Percentiles rank a stretch among this genome's conserved stretches.
Conservation (phyloP, 306 rosid species). For the Hippophae gyantsensis region DNA sequence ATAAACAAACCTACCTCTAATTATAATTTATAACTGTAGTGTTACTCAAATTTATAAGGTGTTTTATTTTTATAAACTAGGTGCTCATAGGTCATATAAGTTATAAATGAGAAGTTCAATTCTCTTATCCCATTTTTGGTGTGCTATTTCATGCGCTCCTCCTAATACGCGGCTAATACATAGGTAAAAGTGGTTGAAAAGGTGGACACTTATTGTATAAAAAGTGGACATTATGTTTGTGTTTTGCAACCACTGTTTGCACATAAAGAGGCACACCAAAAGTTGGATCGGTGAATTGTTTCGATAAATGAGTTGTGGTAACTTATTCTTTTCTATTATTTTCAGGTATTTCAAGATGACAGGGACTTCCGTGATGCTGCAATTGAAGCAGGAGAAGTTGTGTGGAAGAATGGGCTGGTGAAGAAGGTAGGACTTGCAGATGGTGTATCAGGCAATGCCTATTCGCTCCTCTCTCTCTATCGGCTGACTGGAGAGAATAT, state of each 20-base stretch:
- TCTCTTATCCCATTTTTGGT: too few species aligned
- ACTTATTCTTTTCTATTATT: neutral
- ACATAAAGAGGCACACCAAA: neutral
- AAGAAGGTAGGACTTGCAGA: conserved; percentile 82
- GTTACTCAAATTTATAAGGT: too few species aligned
- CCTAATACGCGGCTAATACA: too few species aligned
- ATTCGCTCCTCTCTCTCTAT: conserved; percentile 63
- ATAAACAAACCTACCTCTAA: too few species aligned
- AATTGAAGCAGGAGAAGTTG: conserved; percentile 95
- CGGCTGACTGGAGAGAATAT: conserved; percentile 54
- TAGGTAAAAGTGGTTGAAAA: too few species aligned
- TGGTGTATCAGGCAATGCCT: conserved; percentile 78
- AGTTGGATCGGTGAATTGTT: neutral
- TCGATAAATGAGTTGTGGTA: neutral
- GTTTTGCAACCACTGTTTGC: neutral
- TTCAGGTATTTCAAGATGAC: conserved; percentile 57
- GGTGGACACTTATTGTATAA: too few species aligned
- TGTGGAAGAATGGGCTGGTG: conserved; percentile 81
- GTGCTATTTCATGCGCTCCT: too few species aligned
- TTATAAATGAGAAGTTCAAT: too few species aligned
- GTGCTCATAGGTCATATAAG: too few species aligned
- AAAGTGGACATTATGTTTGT: too few species aligned
- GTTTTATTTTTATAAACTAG: too few species aligned
- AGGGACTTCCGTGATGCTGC: conserved; percentile 81
- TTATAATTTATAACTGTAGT: too few species aligned